Evolutionary conservation across 345 rosid genomes (phyloP), one percentile per base, ranked within the genome.

Genomic region (Diplotaxis tenuifolia): DNA sequence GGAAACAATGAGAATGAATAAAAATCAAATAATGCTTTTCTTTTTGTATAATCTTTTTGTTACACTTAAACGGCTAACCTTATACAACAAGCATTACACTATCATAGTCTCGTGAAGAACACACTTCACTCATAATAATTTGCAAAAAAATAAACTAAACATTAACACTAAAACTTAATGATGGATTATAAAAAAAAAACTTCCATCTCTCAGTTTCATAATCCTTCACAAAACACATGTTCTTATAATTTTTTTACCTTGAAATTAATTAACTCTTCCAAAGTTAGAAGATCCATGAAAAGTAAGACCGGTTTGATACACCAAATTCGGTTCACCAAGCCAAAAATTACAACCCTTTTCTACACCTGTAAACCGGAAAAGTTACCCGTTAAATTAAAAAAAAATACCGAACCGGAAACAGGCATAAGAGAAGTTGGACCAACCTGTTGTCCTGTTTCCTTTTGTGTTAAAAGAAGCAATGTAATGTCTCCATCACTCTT

Each of bases 401-500:
- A 42, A 63, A 59, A 74, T 72, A 81, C 70, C 54, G 27, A 58
- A 72, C 83, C 59, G 71, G 52, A 55, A 62, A 56, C 73, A 79
- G 63, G 68, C 50, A 64, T 58, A 83, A 84, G 85, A 77, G 79
- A 75, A 66, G 15, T 73, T 70, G 81, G 75, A 79, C 84, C 60
- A 78, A 89, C 86, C 86, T 86, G 79, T 81, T 27, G 81, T 82
- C 79, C 27, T 81, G 78, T 82, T 81, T 40, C 47, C 64, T 25
- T 40, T 23, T 75, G 69, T 71, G 59, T 62, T 54, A 54, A 64
- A 71, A 58, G 72, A 84, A 85, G 90, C 83, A 84, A 88, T 42
- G 96, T 80, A 82, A 81, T 75, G 94, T 88, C 97, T 72, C 92
- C 81, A 81, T 89, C 68, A 65, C 83, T 80, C 91, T 75, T 75